Percentiles rank a stretch among this genome's conserved stretches.
Evolutionary conservation across 1,284 basidiomycete species (phyloP).

Genomic region (Leucoagaricus sp.): DNA sequence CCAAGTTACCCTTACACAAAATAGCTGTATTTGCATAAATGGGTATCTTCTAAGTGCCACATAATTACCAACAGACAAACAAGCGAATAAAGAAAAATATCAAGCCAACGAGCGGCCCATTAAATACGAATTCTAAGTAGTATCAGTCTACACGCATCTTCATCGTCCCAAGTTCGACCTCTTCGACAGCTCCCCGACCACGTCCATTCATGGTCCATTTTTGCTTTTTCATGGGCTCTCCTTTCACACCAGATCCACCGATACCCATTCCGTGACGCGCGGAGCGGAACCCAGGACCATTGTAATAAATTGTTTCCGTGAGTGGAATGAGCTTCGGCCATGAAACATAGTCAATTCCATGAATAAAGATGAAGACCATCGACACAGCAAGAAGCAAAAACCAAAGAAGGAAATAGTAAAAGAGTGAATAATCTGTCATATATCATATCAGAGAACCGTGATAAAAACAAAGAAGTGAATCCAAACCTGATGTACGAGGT

Average conservation of each 20-base stretch:
- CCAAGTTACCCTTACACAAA: background rate
- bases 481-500: slow-evolving; percentile 81
- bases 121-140: background rate
- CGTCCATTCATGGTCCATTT: slow-evolving; percentile 34
- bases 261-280: slow-evolving; percentile 78
- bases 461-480: slow-evolving; percentile 18
- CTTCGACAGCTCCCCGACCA: slow-evolving; percentile 27
- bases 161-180: slow-evolving; percentile 42
- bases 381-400: slow-evolving; percentile 62
- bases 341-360: slow-evolving; percentile 88
- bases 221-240: slow-evolving; percentile 34
- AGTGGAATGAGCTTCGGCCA: slow-evolving; percentile 92
- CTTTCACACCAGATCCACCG: slow-evolving; percentile 30
- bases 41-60: background rate
- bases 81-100: slow-evolving; percentile 3
- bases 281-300: slow-evolving; percentile 84
- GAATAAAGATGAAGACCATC: slow-evolving; percentile 70
- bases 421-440: slow-evolving; percentile 69
- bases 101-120: background rate
- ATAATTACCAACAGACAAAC: slow-evolving; percentile 1
- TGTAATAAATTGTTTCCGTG: slow-evolving; percentile 84
- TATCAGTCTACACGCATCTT: slow-evolving; percentile 71
- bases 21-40: background rate
- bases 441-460: slow-evolving; percentile 8
- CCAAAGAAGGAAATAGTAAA: slow-evolving; percentile 84